Conservation (phyloP, 1,139 yeast genomes). For the Tardiomyces blankii region DNA sequence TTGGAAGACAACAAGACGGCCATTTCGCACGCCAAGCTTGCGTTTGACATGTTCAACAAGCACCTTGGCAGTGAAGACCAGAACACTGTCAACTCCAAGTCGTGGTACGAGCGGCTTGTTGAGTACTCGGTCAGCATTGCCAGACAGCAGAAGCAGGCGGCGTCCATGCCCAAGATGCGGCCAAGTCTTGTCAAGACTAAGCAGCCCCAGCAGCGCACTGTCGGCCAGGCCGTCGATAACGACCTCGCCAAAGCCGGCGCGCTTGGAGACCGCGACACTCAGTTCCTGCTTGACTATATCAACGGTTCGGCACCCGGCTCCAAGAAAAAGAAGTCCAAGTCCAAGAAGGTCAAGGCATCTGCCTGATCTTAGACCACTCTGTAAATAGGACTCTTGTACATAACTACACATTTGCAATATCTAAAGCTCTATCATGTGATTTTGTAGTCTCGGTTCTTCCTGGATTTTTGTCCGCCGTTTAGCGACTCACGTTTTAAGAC, state of each 20-base stretch:
- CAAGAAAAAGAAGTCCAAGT: constrained; percentile 2
- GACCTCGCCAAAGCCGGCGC: constrained; percentile 12
- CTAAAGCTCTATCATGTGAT: too few species aligned
- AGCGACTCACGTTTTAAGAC: too few species aligned
- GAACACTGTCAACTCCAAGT: constrained; percentile 51
- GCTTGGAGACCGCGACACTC: neutral
- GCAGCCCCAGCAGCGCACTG: constrained; percentile 7
- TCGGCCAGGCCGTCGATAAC: constrained; percentile 19
- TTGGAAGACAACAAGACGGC: constrained; percentile 46
- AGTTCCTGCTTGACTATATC: neutral
- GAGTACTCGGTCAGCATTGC: constrained; percentile 23
- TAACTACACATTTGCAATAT: constrained; percentile 2
- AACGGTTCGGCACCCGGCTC: neutral
- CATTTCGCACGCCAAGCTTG: constrained; percentile 37
- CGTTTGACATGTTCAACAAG: constrained; percentile 44
- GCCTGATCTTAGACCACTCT: neutral
- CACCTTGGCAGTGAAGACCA: constrained; percentile 52
- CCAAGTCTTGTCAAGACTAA: constrained; percentile 2
- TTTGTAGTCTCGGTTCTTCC: too few species aligned
- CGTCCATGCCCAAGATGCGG: constrained; percentile 5
- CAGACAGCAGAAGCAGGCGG: constrained; percentile 5
- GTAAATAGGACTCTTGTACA: constrained; percentile 6
- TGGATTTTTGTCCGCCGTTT: too few species aligned
- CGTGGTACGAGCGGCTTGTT: constrained; percentile 43
- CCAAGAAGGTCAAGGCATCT: constrained; percentile 5